Conservation (phyloP, 2,329 filamentous ascomycete species). For the Pseudohalonectria lignicola region DNA sequence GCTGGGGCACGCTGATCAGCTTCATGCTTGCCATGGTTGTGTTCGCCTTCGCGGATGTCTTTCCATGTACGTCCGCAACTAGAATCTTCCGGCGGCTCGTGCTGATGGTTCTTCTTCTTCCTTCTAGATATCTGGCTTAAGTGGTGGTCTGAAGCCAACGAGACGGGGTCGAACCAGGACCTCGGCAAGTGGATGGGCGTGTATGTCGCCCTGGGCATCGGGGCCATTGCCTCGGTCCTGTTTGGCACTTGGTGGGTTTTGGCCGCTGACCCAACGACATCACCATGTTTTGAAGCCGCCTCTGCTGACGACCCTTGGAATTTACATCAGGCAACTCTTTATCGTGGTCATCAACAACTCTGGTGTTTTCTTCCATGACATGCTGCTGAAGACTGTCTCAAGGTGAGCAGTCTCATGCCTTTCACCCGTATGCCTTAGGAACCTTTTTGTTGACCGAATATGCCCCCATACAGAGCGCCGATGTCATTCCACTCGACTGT, state of each 20-base stretch:
- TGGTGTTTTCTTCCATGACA: neutral
- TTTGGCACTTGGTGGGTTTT: neutral
- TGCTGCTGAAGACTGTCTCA: neutral
- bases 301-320: no score
- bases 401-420: neutral
- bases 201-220: slow-evolving; percentile 1
- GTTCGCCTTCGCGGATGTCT: slow-evolving; percentile 14
- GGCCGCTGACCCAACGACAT: no score
- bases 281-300: no score
- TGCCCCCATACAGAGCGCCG: slow-evolving; percentile 11
- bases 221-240: slow-evolving; percentile 3
- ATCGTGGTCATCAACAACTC: neutral
- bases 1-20: slow-evolving; percentile 5
- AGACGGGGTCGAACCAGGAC: neutral
- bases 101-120: no score
- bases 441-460: neutral
- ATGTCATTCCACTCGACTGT: slow-evolving; percentile 22
- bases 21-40: slow-evolving; percentile 16
- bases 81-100: neutral
- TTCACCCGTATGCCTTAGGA: no score
- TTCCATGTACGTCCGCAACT: slow-evolving; percentile 9
- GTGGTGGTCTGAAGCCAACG: slow-evolving; percentile 10
- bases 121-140: slow-evolving; percentile 11
- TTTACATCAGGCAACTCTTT: neutral
- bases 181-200: slow-evolving; percentile 4